Percentiles rank a stretch among this genome's conserved stretches.
Evolutionary conservation across 257 asterid species (phyloP).

Genomic region (Eustoma russellianum): DNA sequence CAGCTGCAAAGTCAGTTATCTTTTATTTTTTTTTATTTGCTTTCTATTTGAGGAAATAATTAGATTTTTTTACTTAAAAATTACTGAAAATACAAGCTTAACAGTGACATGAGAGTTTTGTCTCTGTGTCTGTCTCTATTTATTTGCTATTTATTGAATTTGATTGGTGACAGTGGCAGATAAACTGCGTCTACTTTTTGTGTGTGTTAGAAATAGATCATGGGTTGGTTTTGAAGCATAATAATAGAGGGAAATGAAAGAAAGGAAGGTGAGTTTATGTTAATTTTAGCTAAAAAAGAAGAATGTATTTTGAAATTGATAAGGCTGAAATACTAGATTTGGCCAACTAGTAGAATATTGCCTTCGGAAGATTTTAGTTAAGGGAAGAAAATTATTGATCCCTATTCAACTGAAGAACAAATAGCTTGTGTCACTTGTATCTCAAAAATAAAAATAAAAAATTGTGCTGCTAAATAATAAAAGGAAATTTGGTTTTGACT

Average conservation of each 20-base stretch:
- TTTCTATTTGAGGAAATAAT: no score
- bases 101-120: not conserved
- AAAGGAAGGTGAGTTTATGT: no score
- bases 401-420: not conserved
- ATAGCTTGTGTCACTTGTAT: not conserved
- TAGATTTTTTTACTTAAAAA: not conserved
- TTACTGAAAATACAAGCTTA: not conserved
- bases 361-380: no score
- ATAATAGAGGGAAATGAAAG: no score
- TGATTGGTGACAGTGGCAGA: conserved; percentile 4
- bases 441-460: not conserved
- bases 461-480: not conserved
- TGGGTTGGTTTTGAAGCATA: no score
- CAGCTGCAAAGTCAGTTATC: conserved; percentile 23
- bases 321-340: no score
- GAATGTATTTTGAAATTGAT: no score
- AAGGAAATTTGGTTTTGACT: not conserved
- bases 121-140: not conserved
- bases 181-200: not conserved
- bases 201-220: no score
- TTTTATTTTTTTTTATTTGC: not conserved
- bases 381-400: not conserved
- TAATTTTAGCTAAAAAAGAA: no score
- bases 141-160: not conserved
- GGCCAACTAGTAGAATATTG: no score